These are phyloP conservation scores for Ophiostoma pallidulum DNA, from an alignment of 2,329 filamentous ascomycete genomes.

Conservation along the genomic window DNA sequence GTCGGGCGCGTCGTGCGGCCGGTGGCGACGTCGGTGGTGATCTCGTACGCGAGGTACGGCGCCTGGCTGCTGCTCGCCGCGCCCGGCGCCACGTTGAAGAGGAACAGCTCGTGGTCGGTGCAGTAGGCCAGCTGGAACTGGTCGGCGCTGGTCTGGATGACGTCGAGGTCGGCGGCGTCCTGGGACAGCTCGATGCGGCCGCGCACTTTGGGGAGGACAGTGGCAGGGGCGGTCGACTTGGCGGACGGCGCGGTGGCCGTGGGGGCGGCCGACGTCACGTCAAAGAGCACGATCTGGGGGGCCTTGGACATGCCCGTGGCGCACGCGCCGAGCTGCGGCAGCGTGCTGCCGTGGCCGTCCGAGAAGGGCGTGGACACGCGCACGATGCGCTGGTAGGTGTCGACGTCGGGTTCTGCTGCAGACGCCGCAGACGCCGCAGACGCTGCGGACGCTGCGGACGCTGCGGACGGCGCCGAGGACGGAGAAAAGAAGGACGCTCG, in stretches of 20 bases:
- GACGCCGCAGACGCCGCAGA: no score
- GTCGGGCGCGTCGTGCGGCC: conserved; percentile 35
- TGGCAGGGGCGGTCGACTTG: background rate
- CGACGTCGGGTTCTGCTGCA: conserved; percentile 35
- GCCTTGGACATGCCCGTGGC: conserved; percentile 65
- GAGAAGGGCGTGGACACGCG: conserved; percentile 41
- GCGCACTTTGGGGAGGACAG: conserved; percentile 31
- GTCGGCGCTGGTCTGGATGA: conserved; percentile 51
- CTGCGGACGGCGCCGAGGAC: no score
- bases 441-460: no score
- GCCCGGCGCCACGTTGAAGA: conserved; percentile 47
- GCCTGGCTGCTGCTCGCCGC: conserved; percentile 33
- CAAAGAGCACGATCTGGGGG: conserved; percentile 73
- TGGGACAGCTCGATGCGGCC: conserved; percentile 41
- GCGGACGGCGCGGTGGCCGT: conserved; percentile 19
- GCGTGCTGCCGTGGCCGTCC: conserved; percentile 29
- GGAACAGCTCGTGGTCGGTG: conserved; percentile 63
- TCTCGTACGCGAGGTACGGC: conserved; percentile 42
- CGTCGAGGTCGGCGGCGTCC: conserved; percentile 61
- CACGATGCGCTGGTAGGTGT: conserved; percentile 50
- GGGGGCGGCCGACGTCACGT: conserved; percentile 47
- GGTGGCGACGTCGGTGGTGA: conserved; percentile 34
- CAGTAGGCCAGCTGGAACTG: conserved; percentile 70
- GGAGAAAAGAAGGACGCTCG: conserved; percentile 44
- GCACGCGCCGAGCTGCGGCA: conserved; percentile 61